Evolutionary conservation across 148 eudicot species (phyloP), one percentile per base, ranked within the genome.

Genomic region (Fagopyrum tataricum): DNA sequence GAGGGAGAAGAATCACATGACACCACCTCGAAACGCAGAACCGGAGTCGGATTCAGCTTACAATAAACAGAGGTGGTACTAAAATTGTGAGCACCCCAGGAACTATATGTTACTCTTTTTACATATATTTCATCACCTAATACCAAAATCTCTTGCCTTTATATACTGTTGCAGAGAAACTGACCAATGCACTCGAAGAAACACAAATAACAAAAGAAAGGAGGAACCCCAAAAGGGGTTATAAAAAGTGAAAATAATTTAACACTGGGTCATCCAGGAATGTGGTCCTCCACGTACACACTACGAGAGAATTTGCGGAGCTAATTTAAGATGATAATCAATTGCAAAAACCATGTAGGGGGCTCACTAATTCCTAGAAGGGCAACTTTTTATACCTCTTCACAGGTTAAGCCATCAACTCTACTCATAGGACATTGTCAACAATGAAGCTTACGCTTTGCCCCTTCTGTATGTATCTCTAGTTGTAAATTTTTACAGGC

Each of bases 401-500:
- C 69, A 64, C 10, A 64, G 69, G 43, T 39, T 64, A 31, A 7
- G 44, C 69, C 69, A 37, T 31, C 9, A 64, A 39, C 15, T 64
- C 43, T 43, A 62, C 17, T 37, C 62, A 20, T 6, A 52, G 21
- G 41, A 13, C 67, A 61, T 26, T 37, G 43, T 39, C 43, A 39
- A 31, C 20, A 43, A 64, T 15, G 41, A 64, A 64, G 39, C 6
- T 62, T 20, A 42, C 39, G 20, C 43, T 64, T 14, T 15, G 67
- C 67, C 43, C 43, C 20, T 64, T 64, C 9, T 64, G 69, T 64
- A 64, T 37, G 69, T 64, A 64, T 64, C 72, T 64, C 72, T 70
- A 70, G 39, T 70, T 70, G 72, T 70, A 70, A 70, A 70, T 70
- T 70, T 43, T 70, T 70, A 70, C 72, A 43, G 72, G 72, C 72